phyloP scores from a whole-genome alignment of 768 basidiomycete species.

The Boletus fagicola region DNA sequence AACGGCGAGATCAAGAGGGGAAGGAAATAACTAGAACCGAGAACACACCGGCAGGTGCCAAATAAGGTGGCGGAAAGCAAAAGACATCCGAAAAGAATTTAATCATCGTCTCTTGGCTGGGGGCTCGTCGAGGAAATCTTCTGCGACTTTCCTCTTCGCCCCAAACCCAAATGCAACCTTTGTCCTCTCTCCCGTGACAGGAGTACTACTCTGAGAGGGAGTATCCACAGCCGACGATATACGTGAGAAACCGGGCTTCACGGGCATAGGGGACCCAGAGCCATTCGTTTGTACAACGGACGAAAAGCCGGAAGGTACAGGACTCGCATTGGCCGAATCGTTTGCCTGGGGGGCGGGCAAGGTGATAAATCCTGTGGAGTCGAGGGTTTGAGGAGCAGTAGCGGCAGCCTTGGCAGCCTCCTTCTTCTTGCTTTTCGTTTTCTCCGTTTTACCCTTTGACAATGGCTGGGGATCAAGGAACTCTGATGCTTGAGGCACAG shows the following conservation, averaged over 20 bases:
- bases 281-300: conserved; percentile 29
- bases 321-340: conserved; percentile 41
- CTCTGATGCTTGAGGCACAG: conserved; percentile 81
- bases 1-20: background rate
- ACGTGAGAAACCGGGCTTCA: conserved; percentile 70
- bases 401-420: conserved; percentile 49
- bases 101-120: conserved; percentile 54
- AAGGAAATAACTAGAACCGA: background rate
- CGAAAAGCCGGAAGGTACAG: conserved; percentile 41
- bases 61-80: background rate
- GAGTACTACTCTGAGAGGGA: conserved; percentile 50
- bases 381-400: conserved; percentile 42
- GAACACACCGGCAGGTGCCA: background rate
- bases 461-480: conserved; percentile 80
- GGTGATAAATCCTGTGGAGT: conserved; percentile 66
- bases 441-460: conserved; percentile 81
- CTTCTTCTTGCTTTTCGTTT: conserved; percentile 77
- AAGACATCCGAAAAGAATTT: background rate
- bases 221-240: conserved; percentile 59
- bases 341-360: conserved; percentile 57
- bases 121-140: conserved; percentile 65
- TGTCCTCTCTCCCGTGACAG: conserved; percentile 61
- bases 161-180: conserved; percentile 79
- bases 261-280: conserved; percentile 61
- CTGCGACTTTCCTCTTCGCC: conserved; percentile 74